phyloP scores from a whole-genome alignment of 768 basidiomycete genomes.

The Pisolithus orientalis region DNA sequence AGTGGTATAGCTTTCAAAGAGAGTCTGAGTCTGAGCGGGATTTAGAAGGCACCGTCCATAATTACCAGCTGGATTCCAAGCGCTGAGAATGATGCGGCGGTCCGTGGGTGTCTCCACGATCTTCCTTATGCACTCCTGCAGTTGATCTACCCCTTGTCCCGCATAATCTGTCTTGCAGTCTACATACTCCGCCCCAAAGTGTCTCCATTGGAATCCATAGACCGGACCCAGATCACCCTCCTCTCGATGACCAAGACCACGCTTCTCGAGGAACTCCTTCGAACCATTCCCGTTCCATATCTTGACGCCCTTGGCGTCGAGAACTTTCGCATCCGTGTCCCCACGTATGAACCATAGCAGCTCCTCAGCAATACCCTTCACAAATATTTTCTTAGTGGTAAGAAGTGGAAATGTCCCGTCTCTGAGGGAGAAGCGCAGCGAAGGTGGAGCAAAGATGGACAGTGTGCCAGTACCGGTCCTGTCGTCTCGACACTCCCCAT shows the following conservation, averaged over 20 bases:
- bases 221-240: conserved; percentile 96
- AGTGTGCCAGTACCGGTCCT: conserved; percentile 94
- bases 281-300: conserved; percentile 99
- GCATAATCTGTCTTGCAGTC: conserved; percentile 72
- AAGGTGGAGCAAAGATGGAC: conserved; percentile 86
- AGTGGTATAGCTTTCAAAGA: conserved; percentile 64
- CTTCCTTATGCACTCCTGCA: conserved; percentile 82
- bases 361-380: conserved; percentile 88
- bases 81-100: conserved; percentile 87
- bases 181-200: conserved; percentile 82
- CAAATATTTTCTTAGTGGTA: conserved; percentile 93
- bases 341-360: conserved; percentile 92
- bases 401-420: conserved; percentile 76
- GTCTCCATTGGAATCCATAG: conserved; percentile 96
- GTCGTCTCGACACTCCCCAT: conserved; percentile 77
- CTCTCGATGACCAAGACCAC: conserved; percentile 77
- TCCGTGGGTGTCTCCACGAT: conserved; percentile 93
- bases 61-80: conserved; percentile 97
- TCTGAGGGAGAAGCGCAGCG: conserved; percentile 82
- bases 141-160: conserved; percentile 88
- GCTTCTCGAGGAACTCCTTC: conserved; percentile 74
- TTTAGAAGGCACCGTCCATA: background rate
- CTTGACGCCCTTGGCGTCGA: conserved; percentile 79
- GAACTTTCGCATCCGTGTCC: conserved; percentile 68
- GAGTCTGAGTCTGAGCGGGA: background rate